These are phyloP conservation scores for Stephanocyclus meneghinianus DNA, from an alignment of 352 stramenopile genomes.

Conservation along the genomic window DNA sequence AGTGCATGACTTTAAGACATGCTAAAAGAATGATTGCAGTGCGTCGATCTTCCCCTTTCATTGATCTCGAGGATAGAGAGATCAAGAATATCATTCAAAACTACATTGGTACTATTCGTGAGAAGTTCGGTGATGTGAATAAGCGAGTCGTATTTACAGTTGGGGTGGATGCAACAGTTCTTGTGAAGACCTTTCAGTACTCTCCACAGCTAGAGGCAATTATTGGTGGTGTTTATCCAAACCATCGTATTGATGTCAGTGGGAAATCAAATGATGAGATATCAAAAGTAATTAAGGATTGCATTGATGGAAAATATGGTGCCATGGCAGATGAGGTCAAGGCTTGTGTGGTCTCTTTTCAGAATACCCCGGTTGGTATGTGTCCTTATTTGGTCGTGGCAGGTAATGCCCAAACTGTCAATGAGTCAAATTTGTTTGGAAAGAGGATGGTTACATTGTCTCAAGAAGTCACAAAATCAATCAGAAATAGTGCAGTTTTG, in stretches of 20 bases:
- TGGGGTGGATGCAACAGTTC: neutral
- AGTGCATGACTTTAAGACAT: neutral
- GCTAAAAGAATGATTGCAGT: neutral
- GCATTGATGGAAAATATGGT: too few relatives aligned
- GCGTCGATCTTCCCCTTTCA: neutral
- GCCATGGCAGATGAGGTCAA: too few relatives aligned
- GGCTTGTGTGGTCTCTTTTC: neutral
- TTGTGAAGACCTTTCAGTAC: neutral
- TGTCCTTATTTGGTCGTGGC: neutral
- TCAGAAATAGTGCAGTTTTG: neutral
- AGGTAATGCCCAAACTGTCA: neutral
- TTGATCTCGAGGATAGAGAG: neutral
- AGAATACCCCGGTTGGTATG: neutral
- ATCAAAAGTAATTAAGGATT: neutral
- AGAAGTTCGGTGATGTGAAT: neutral
- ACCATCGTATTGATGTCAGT: neutral
- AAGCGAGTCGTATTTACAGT: neutral
- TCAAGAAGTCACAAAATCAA: neutral
- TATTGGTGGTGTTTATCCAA: constrained; percentile 2
- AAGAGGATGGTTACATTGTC: neutral
- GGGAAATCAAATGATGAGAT: too few relatives aligned
- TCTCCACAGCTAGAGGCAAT: neutral
- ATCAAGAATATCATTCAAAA: neutral
- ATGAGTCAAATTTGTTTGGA: neutral
- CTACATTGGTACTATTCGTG: neutral